Base-by-base conservation (phyloP, 2,329 filamentous ascomycete species). In the Fusarium torreyae region DNA sequence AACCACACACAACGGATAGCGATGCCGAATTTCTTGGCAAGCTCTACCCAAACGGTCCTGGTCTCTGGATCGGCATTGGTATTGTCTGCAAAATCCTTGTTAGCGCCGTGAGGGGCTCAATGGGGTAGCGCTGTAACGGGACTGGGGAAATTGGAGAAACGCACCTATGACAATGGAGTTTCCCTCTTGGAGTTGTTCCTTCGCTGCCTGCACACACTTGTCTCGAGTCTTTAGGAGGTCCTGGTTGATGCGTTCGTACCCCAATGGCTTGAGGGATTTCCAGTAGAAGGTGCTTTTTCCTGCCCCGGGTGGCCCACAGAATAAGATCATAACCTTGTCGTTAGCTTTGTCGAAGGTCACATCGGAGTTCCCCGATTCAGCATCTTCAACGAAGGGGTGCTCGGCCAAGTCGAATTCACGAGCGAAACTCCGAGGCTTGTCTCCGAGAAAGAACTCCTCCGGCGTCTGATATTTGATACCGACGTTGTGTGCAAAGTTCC, bases 201-300 rank as follows among this genome's bases (percentile, higher is more conserved):
- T 85, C 15, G 94, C 94, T 24, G 87, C 88, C 79, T 93, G 92
- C 63, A 98, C 80, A 77, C 90, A 92, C 72, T 88, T 91, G 48
- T 89, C 86, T 63, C 86, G 83, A 68, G 88, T 91, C 79, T 97
- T 97, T 46, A 98, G 84, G 3, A 86, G 88, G 79, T 98, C 96
- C 81, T 98, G 96, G 74, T 98, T 99, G 31, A 98, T 88, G 48
- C 96, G 88, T 76, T 89, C 87, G 77, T 97, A 98, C 5, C 90
- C 92, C 28, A 96, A 81, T 24, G 92, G 92, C 76, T 94, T 85
- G 36, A 98, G 82, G 68, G 92, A 83, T 66, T 87, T 89, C 89
- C 91, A 93, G 81, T 91, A 98, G 75, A 96, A 97, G 0, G 94
- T 95, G 39, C 93, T 97, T 80, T 99, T 98, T 18, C 96, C 96